Evolutionary conservation across 805 yeast genomes (phyloP), one percentile per base, ranked within the genome.

Genomic region (Nematodospora valgi): DNA sequence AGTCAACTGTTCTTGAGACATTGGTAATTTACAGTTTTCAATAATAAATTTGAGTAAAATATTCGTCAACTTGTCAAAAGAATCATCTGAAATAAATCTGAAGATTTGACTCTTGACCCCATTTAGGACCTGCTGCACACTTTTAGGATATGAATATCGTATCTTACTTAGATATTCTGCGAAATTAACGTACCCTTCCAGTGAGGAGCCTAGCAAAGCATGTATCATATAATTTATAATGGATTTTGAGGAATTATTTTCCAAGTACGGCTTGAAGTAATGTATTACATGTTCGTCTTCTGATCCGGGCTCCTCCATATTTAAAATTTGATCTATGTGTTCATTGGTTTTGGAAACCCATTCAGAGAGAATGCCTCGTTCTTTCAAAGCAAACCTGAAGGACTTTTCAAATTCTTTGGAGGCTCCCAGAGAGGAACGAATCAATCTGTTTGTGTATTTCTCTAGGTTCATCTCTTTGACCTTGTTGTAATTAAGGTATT

Each of bases 401-500:
- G 23, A 21, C 10, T 10, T 21, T 21, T 21, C 9, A 10, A 21
- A 21, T 21, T 21, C 10, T 10, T 21, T 21, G 23, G 23, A 21
- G 9, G 23, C 23, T 8, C 10, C 23, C 23, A 21, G 23, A 8
- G 23, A 22, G 13, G 14, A 6, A 21, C 27, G 18, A 51, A 24
- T 5, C 37, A 25, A 16, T 34, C 39, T 12, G 50, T 47, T 23
- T 50, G 23, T 30, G 18, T 32, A 39, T 2, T 40, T 35, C 37
- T 65, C 72, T 2, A 64, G 43, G 12, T 48, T 37, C n/a, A 48
- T 37, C 35, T 65, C 67, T 35, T 55, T 58, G 10, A 27, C 15
- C 19, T 30, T 35, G 40, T 55, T 55, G 45, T 48, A 56, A 3
- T 30, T 32, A 11, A 43, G 38, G 38, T 63, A 64, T 6, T 49